These are phyloP conservation scores for Epichloe uncinata DNA, from an alignment of 2,329 filamentous ascomycete species.

Conservation along the genomic window DNA sequence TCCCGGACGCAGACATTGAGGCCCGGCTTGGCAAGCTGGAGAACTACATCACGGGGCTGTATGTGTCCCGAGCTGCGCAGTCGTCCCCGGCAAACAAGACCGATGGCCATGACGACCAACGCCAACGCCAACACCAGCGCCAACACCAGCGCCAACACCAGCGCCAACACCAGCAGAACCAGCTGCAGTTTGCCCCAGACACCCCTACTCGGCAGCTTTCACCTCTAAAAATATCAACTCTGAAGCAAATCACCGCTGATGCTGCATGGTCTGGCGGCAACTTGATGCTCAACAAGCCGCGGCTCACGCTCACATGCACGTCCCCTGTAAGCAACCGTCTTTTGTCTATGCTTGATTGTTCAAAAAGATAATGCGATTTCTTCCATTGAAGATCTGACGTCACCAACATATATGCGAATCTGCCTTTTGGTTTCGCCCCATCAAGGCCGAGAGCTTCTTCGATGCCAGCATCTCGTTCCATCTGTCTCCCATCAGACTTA, in stretches of 20 bases:
- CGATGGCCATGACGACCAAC: neutral
- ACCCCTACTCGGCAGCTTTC: neutral
- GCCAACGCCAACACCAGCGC: no score
- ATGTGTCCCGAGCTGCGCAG: neutral
- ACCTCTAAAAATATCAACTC: neutral
- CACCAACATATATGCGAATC: neutral
- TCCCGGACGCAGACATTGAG: neutral
- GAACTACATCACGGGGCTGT: neutral
- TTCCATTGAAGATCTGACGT: neutral
- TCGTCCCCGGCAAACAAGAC: neutral
- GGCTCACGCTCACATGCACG: neutral
- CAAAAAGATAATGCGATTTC: neutral
- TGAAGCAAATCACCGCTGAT: neutral
- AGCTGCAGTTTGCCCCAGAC: neutral
- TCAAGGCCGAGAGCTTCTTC: neutral
- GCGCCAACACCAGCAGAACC: no score
- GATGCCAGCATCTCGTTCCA: constrained; percentile 1
- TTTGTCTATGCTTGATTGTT: neutral
- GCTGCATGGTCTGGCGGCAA: constrained; percentile 1
- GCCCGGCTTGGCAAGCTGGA: constrained; percentile 2
- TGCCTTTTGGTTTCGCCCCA: neutral
- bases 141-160: no score
- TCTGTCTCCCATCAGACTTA: constrained; percentile 4
- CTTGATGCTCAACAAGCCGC: neutral
- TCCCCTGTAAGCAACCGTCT: constrained; percentile 1